A percentile compares a stretch with the other conserved stretches of the same genome.
phyloP scores from a whole-genome alignment of 805 yeast genomes.

The Ogataea zsoltii region DNA sequence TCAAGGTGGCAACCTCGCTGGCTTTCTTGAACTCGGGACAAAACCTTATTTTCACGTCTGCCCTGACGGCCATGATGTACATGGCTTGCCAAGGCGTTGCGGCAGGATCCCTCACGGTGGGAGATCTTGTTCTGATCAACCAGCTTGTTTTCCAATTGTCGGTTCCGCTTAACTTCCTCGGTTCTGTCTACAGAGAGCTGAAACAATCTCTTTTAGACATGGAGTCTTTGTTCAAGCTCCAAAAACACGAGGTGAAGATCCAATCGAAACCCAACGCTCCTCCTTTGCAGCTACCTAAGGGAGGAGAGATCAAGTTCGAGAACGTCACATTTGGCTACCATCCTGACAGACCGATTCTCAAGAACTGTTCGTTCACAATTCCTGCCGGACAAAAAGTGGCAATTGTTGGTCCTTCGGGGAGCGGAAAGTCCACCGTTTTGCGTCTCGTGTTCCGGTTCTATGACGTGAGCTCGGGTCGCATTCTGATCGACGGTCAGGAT shows the following conservation, averaged over 20 bases:
- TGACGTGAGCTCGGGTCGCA: slow-evolving; percentile 77
- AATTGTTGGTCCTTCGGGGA: slow-evolving; percentile 94
- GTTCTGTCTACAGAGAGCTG: slow-evolving; percentile 92
- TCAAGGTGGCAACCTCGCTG: slow-evolving; percentile 81
- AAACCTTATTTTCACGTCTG: slow-evolving; percentile 77
- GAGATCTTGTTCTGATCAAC: slow-evolving; percentile 91
- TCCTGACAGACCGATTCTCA: slow-evolving; percentile 81
- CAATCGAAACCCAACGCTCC: slow-evolving; percentile 63
- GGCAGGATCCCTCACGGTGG: slow-evolving; percentile 79
- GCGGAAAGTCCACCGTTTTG: slow-evolving; percentile 90
- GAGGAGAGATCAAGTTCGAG: slow-evolving; percentile 83
- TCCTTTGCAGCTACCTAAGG: slow-evolving; percentile 52
- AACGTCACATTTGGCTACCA: slow-evolving; percentile 93
- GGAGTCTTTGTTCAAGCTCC: slow-evolving; percentile 91
- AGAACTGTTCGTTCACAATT: slow-evolving; percentile 77
- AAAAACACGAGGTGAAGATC: slow-evolving; percentile 69
- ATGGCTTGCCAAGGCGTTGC: slow-evolving; percentile 97
- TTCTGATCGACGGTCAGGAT: slow-evolving; percentile 87
- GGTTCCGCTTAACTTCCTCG: slow-evolving; percentile 91
- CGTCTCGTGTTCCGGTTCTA: slow-evolving; percentile 85
- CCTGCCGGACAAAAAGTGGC: slow-evolving; percentile 94
- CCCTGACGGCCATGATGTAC: slow-evolving; percentile 96
- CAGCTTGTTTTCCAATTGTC: slow-evolving; percentile 95
- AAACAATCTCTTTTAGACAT: slow-evolving; percentile 91
- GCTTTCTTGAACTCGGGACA: slow-evolving; percentile 81